These are phyloP conservation scores for Oehlia diaphana DNA, from an alignment of 192 early-diverging fungal species.

Conservation along the genomic window DNA sequence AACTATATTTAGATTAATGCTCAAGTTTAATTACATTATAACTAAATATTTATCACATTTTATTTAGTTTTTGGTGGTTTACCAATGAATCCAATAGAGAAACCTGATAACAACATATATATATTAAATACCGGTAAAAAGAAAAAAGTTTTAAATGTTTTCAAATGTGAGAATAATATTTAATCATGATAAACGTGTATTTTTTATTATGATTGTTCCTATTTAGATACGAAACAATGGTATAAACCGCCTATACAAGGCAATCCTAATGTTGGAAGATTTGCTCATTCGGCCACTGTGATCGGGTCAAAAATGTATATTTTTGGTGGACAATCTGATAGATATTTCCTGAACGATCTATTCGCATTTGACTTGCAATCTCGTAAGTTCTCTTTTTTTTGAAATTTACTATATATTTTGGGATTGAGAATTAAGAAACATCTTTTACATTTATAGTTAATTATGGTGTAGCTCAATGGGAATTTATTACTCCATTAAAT, in stretches of 20 bases:
- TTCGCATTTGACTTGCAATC: slow-evolving; percentile 46
- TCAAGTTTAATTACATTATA: not conserved
- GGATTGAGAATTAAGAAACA: not conserved
- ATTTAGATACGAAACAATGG: slow-evolving; percentile 41
- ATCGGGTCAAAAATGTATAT: slow-evolving; percentile 52
- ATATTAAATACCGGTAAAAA: slow-evolving; percentile 40
- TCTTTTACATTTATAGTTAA: not conserved
- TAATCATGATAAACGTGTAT: not conserved
- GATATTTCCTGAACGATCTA: slow-evolving; percentile 49
- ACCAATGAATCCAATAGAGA: slow-evolving; percentile 32
- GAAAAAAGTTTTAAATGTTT: not conserved
- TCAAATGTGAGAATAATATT: not conserved
- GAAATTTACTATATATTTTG: not conserved
- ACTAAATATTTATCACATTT: slow-evolving; percentile 2
- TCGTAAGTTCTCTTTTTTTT: not conserved
- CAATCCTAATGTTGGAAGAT: slow-evolving; percentile 36
- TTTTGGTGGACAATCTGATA: slow-evolving; percentile 46
- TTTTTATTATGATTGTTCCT: not conserved
- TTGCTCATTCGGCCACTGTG: slow-evolving; percentile 49
- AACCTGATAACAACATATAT: slow-evolving; percentile 38
- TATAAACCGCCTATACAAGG: slow-evolving; percentile 32
- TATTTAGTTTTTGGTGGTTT: slow-evolving; percentile 42
- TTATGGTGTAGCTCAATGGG: slow-evolving; percentile 22
- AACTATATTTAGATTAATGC: slow-evolving; percentile 20
- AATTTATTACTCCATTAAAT: slow-evolving; percentile 19